These are phyloP conservation scores for Protomyces gravidus DNA, from an alignment of 1,139 yeast species.

Conservation along the genomic window DNA sequence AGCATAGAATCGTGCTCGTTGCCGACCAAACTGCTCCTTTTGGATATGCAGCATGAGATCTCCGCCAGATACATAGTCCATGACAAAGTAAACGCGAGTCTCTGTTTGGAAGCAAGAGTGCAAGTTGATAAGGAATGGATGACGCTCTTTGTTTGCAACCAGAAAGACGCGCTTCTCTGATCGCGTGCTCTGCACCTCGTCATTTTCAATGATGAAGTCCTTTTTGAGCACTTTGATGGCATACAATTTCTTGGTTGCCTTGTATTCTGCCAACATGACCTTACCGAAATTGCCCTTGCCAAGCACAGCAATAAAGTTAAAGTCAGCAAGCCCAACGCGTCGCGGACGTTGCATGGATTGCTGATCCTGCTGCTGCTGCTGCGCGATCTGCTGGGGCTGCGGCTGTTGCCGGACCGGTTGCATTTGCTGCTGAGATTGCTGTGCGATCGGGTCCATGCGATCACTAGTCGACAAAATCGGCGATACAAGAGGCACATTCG, in stretches of 20 bases:
- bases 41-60: constrained; percentile 99
- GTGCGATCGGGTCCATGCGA: constrained; percentile 22
- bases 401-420: constrained; percentile 34
- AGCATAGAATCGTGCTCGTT: constrained; percentile 93
- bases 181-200: constrained; percentile 77
- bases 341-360: constrained; percentile 3
- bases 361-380: constrained; percentile 25
- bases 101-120: constrained; percentile 98
- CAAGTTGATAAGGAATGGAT: constrained; percentile 85
- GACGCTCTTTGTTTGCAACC: constrained; percentile 82
- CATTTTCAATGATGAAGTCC: constrained; percentile 73
- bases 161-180: constrained; percentile 67
- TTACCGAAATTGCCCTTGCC: constrained; percentile 93
- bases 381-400: constrained; percentile 33
- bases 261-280: constrained; percentile 71
- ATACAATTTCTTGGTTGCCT: constrained; percentile 61
- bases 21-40: constrained; percentile 78
- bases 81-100: constrained; percentile 91
- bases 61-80: constrained; percentile 97
- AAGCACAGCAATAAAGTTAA: constrained; percentile 69
- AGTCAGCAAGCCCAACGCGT: constrained; percentile 51
- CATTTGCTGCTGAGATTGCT: constrained; percentile 36
- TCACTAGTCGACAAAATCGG: constrained; percentile 11
- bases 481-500: constrained; percentile 17
- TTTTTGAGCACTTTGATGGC: constrained; percentile 88